phyloP scores from a whole-genome alignment of 805 yeast genomes.

The Komagataella kurtzmanii region DNA sequence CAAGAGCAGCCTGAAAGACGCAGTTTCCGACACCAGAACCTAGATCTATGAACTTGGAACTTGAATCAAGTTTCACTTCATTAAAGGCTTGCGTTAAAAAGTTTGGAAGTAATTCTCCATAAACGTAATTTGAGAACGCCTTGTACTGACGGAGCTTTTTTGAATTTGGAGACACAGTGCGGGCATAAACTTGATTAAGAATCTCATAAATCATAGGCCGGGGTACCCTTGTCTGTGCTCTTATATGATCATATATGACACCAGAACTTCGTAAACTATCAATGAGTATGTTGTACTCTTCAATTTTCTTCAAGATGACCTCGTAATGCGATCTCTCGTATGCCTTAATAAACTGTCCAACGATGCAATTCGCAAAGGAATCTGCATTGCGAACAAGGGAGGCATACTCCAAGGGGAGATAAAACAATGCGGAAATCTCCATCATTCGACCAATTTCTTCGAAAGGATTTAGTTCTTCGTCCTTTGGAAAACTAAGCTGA shows the following conservation, averaged over 20 bases:
- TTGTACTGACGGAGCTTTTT: constrained; percentile 52
- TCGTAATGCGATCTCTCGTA: constrained; percentile 16
- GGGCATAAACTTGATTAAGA: constrained; percentile 55
- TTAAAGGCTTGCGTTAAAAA: constrained; percentile 57
- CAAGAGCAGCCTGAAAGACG: constrained; percentile 77
- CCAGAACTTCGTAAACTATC: constrained; percentile 11
- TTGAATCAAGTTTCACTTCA: constrained; percentile 39
- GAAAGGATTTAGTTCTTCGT: constrained; percentile 47
- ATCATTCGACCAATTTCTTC: constrained; percentile 43
- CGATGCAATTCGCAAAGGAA: constrained; percentile 21
- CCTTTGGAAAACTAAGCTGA: constrained; percentile 33
- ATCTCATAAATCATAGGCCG: constrained; percentile 47
- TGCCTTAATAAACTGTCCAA: constrained; percentile 22
- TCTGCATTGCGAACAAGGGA: constrained; percentile 19
- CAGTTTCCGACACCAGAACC: constrained; percentile 96
- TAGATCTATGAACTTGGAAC: constrained; percentile 62
- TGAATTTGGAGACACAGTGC: constrained; percentile 70
- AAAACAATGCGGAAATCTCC: constrained; percentile 22
- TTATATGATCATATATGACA: background rate
- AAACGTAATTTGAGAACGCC: constrained; percentile 83
- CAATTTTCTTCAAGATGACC: constrained; percentile 18
- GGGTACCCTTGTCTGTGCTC: constrained; percentile 16
- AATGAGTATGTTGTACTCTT: constrained; percentile 30
- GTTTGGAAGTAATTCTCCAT: constrained; percentile 79
- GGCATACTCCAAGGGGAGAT: constrained; percentile 19